A percentile compares a stretch with the other conserved stretches of the same genome.
These are phyloP conservation scores for Didymella sp. DNA, from an alignment of 2,329 filamentous ascomycete species.

Conservation along the genomic window DNA sequence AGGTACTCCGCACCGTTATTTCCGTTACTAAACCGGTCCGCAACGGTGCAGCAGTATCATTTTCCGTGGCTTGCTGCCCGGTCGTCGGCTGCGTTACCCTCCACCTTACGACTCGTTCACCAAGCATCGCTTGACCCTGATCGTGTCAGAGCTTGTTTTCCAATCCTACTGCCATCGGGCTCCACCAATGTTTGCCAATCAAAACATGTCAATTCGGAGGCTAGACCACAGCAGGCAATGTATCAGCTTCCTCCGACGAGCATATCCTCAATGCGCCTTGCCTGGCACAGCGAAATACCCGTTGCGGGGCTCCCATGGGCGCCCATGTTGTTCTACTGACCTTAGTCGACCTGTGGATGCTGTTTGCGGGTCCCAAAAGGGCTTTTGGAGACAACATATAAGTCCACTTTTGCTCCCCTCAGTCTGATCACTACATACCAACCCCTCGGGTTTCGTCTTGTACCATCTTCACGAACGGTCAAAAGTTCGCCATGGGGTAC, in stretches of 20 bases:
- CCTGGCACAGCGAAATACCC: conserved; percentile 23
- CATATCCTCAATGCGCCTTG: conserved; percentile 5
- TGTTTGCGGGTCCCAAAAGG: conserved; percentile 2
- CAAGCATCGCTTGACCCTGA: conserved; percentile 27
- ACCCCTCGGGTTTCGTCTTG: background rate
- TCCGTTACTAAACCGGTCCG: background rate
- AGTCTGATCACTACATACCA: conserved; percentile 8
- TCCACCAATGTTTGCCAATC: conserved; percentile 26
- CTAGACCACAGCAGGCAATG: conserved; percentile 27
- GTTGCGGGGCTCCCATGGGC: conserved; percentile 28
- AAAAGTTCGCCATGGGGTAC: conserved; percentile 34
- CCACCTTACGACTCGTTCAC: conserved; percentile 21
- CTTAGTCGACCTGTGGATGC: conserved; percentile 13
- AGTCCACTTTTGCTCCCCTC: conserved; percentile 14
- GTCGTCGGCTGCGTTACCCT: conserved; percentile 6
- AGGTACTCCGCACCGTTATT: background rate
- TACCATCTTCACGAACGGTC: conserved; percentile 1
- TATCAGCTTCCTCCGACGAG: conserved; percentile 23
- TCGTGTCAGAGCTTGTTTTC: conserved; percentile 31
- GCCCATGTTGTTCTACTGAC: conserved; percentile 19
- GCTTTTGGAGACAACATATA: conserved; percentile 20
- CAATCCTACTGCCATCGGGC: conserved; percentile 4
- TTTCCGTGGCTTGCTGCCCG: background rate
- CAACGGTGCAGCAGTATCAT: background rate
- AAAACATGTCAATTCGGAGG: conserved; percentile 21